Evolutionary conservation across 2,329 filamentous ascomycete species (phyloP).

Genomic region (Sarocladium strictum): DNA sequence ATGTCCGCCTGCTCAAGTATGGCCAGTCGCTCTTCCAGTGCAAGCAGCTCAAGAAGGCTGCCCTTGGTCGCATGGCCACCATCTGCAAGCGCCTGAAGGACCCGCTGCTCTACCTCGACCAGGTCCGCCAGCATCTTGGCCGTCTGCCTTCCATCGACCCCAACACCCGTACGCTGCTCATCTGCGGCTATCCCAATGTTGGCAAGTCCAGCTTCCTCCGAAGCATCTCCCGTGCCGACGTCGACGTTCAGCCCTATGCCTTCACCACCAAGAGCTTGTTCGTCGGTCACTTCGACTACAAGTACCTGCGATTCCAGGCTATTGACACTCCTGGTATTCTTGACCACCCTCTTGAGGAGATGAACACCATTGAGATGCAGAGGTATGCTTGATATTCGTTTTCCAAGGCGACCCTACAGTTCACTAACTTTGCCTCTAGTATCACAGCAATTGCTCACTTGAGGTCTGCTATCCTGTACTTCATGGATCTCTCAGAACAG

Average conservation of each 20-base stretch:
- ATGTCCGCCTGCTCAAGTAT: constrained; percentile 88
- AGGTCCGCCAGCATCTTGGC: constrained; percentile 85
- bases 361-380: constrained; percentile 99
- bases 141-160: constrained; percentile 98
- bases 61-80: constrained; percentile 95
- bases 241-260: constrained; percentile 94
- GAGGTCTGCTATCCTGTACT: constrained; percentile 91
- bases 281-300: constrained; percentile 97
- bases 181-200: constrained; percentile 96
- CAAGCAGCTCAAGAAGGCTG: constrained; percentile 96
- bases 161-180: constrained; percentile 90
- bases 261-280: constrained; percentile 98
- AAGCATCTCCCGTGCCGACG: constrained; percentile 88
- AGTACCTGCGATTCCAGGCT: constrained; percentile 57
- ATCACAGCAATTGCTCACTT: constrained; percentile 98
- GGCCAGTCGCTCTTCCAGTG: constrained; percentile 96
- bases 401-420: background rate
- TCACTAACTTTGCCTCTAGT: constrained; percentile 25
- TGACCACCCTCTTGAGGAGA: constrained; percentile 95
- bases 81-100: constrained; percentile 94
- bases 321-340: constrained; percentile 99
- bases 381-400: constrained; percentile 17
- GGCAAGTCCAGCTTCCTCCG: constrained; percentile 95
- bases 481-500: constrained; percentile 96
- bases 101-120: constrained; percentile 89